Evolutionary conservation across 2,329 filamentous ascomycete species (phyloP), one percentile per base, ranked within the genome.

Genomic region (Calonectria multiphialidica): DNA sequence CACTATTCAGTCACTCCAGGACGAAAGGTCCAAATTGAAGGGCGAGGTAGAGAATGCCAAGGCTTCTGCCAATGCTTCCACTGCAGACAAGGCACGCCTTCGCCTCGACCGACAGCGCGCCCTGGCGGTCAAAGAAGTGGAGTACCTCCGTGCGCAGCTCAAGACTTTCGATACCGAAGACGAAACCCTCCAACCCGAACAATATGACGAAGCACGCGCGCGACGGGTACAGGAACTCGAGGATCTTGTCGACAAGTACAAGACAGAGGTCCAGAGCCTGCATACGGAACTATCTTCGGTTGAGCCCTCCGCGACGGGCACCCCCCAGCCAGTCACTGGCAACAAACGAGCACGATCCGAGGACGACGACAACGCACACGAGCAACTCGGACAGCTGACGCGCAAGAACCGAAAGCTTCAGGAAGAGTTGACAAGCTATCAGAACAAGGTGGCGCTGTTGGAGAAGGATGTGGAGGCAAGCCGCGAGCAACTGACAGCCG

Each of bases 81-180:
- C 85, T 23, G 86, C 87, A 18, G 93, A 95, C 79, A 93, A 95
- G 83, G 89, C 90, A 1, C 92, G 92, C 50, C 86, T 93, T 66
- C 91, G 97, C 37, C 86, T 98, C 0, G 96, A 99, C 78, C 90
- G 97, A 71, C 96, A 98, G 81, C 94, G 95, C 70, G 91, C 90
- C 1, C 89, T 99, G 9, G 95, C 96, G 0, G 89, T 95, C 28
- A 98, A 98, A 81, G 97, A 99, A 82, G 95, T 97, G 0, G 96
- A 98, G 77, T 98, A 98, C 81, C 89, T 99, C 8, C 94, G 97
- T 25, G 96, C 95, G 0, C 97, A 99, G 83, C 89, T 98, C 67
- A 96, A 96, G 84, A 93, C 94, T 0, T 93, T 97, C 72, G 95
- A 98, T 79, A 90, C 91, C 0, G 97, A 99, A 83, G 96, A 98